Percentiles rank a stretch among this genome's conserved stretches.
Evolutionary conservation across 108 stramenopile species (phyloP).

Genomic region (Cyclostephanos tholiformis): DNA sequence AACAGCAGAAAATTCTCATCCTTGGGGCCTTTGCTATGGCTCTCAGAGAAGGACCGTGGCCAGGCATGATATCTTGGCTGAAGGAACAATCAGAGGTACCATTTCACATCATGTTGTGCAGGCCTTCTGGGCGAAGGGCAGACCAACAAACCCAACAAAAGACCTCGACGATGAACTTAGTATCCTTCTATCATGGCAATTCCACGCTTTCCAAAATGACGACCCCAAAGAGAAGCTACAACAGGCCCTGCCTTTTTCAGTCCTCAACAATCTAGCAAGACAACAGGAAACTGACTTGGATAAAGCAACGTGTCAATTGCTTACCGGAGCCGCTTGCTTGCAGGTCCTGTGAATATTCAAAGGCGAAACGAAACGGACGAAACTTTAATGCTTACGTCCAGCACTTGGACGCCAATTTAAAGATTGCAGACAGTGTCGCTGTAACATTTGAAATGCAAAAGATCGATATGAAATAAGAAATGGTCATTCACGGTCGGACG

Average conservation of each 20-base stretch:
- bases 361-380: slow-evolving; percentile 4
- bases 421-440: slow-evolving; percentile 18
- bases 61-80: slow-evolving; percentile 17
- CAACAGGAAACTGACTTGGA: slow-evolving; percentile 3
- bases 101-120: slow-evolving; percentile 19
- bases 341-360: slow-evolving; percentile 30
- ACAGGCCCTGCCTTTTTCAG: slow-evolving; percentile 13
- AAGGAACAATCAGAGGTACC: slow-evolving; percentile 25
- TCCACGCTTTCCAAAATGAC: slow-evolving; percentile 9
- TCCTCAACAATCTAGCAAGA: slow-evolving; percentile 5
- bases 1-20: background rate
- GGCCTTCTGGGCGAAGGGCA: slow-evolving; percentile 24
- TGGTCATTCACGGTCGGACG: slow-evolving; percentile 14
- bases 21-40: slow-evolving; percentile 27
- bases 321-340: slow-evolving; percentile 8
- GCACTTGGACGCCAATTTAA: no score
- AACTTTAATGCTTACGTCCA: background rate
- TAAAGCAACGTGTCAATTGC: slow-evolving; percentile 1
- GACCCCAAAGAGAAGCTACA: slow-evolving; percentile 15
- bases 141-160: slow-evolving; percentile 23
- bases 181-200: no score
- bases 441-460: slow-evolving; percentile 37
- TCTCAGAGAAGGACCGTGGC: slow-evolving; percentile 16
- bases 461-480: slow-evolving; percentile 8
- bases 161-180: slow-evolving; percentile 27